Evolutionary conservation across 2,329 filamentous ascomycete species (phyloP), one percentile per base, ranked within the genome.

Genomic region (Hymenoscyphus albidus): DNA sequence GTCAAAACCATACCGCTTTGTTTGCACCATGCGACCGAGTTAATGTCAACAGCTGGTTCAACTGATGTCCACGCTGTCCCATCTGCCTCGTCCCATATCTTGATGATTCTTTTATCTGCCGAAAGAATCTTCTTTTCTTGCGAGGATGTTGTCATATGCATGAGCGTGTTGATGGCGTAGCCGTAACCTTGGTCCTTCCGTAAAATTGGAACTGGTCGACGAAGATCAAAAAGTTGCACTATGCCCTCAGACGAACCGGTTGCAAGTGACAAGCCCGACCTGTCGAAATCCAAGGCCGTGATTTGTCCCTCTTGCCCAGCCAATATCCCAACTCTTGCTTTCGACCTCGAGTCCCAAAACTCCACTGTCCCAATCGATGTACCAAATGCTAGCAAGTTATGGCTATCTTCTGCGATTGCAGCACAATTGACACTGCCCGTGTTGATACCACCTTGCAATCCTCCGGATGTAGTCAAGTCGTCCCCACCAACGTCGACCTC

Each of bases 121-220:
- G 93, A 96, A 67, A 98, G 81, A 22, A 99, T 88, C 78, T 97
- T 97, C 76, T 91, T 91, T 67, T 93, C 89, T 58, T 90, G 87
- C 0, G 89, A 90, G 13, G 85, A 82, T 7, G 87, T 90, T 12
- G 90, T 91, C 72, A 89, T 81, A 73, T 89, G 85, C 59, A 87
- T 85, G 62, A 99, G 81, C 58, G 92, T 96, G 74, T 97, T 90
- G 65, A 99, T 92, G 0, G 94, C 86, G 74, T 93, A 96, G 2
- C 94, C 94, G 75, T 97, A 97, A 59, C 96, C 95, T 78, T 99
- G 95, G 72, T 98, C 94, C 77, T 97, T 98, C 75, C 89, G 91
- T 59, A 98, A 80, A 9, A 97, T 79, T 1, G 96, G 93, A 0
- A 90, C 84, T 0, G 95, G 93, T 27, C 92, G 93, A 74, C 95